These are phyloP conservation scores for Maudiozyma bulderi DNA, from an alignment of 805 yeast genomes.

Conservation along the genomic window DNA sequence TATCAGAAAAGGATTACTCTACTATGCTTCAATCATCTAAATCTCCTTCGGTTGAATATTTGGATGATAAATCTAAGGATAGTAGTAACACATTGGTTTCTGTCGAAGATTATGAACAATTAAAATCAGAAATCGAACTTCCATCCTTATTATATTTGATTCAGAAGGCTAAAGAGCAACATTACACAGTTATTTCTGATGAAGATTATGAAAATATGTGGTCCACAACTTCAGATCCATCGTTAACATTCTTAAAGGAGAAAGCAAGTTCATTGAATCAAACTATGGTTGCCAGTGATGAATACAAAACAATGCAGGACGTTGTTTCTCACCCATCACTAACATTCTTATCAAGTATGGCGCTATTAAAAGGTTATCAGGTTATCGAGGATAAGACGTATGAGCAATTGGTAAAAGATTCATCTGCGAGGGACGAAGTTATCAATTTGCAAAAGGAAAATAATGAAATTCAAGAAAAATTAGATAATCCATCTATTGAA, in stretches of 20 bases:
- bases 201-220: conserved; percentile 7
- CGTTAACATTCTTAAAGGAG: conserved; percentile 9
- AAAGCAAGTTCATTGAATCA: neutral
- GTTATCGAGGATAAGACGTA: conserved; percentile 9
- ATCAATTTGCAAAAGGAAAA: neutral
- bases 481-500: conserved; percentile 7
- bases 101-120: neutral
- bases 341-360: conserved; percentile 20
- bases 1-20: conserved; percentile 11
- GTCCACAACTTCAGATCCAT: conserved; percentile 4
- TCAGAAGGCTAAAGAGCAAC: neutral
- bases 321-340: conserved; percentile 12
- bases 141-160: neutral
- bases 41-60: neutral
- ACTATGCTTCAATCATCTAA: neutral
- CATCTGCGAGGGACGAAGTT: neutral
- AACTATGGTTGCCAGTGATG: neutral
- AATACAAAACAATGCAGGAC: neutral
- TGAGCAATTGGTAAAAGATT: neutral
- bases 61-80: neutral
- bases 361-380: conserved; percentile 16
- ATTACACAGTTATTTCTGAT: conserved; percentile 7
- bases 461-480: neutral
- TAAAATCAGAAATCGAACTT: neutral
- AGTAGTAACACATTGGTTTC: neutral